Conservation (phyloP, 805 yeast species). For the Saturnispora zaruensis region DNA sequence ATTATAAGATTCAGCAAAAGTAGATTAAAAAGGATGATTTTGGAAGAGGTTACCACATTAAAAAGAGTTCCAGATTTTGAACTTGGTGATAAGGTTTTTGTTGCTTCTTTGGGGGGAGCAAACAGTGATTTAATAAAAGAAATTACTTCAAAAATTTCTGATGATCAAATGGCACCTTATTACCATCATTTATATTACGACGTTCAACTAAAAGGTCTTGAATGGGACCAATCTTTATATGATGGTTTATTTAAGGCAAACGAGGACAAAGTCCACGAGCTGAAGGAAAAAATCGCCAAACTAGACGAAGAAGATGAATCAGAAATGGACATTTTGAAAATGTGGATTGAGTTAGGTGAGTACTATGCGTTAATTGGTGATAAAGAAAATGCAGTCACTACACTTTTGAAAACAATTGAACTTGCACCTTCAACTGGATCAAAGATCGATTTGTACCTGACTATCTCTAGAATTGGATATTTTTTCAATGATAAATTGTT, state of each 20-base stretch:
- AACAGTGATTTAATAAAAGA: slow-evolving; percentile 32
- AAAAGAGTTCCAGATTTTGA: slow-evolving; percentile 71
- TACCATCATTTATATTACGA: slow-evolving; percentile 58
- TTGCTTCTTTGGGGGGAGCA: slow-evolving; percentile 30
- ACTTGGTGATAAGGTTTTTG: slow-evolving; percentile 73
- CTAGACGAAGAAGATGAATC: slow-evolving; percentile 72
- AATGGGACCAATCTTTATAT: slow-evolving; percentile 55
- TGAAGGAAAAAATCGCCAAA: slow-evolving; percentile 44
- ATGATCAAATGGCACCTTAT: slow-evolving; percentile 71
- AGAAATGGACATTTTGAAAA: slow-evolving; percentile 69
- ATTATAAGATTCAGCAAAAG: background rate
- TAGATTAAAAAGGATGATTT: background rate
- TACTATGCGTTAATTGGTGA: slow-evolving; percentile 84
- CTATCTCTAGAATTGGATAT: slow-evolving; percentile 82
- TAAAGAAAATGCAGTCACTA: slow-evolving; percentile 54
- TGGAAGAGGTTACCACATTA: slow-evolving; percentile 19
- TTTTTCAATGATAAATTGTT: slow-evolving; percentile 72
- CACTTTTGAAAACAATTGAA: slow-evolving; percentile 65
- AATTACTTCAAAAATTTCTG: slow-evolving; percentile 46
- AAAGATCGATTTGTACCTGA: slow-evolving; percentile 77
- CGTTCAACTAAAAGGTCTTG: slow-evolving; percentile 31
- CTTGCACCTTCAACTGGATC: slow-evolving; percentile 80
- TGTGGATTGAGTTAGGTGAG: slow-evolving; percentile 77
- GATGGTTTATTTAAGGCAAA: slow-evolving; percentile 44
- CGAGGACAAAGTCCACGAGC: slow-evolving; percentile 43